A percentile compares a stretch with the other conserved stretches of the same genome.
These are phyloP conservation scores for Aspergillus piperis DNA, from an alignment of 2,329 filamentous ascomycete genomes.

Conservation along the genomic window DNA sequence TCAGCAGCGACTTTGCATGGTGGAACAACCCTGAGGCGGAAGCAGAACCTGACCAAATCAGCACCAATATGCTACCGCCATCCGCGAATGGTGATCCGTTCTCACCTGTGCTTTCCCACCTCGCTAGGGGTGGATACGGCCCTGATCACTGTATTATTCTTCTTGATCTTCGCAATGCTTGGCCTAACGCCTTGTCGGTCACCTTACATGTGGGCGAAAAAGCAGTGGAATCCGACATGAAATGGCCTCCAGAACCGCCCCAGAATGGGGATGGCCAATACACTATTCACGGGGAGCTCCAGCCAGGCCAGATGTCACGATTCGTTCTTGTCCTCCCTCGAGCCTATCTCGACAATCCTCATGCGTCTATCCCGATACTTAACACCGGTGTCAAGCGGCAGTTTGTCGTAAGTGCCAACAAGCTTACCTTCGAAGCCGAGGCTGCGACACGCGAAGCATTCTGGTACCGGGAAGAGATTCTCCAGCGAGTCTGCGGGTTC, in stretches of 20 bases:
- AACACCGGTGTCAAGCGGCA: conserved; percentile 84
- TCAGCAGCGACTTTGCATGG: conserved; percentile 71
- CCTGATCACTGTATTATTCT: conserved; percentile 74
- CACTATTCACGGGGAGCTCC: conserved; percentile 49
- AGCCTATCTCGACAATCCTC: conserved; percentile 73
- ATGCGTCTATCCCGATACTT: conserved; percentile 75
- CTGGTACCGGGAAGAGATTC: conserved; percentile 83
- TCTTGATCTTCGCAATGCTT: conserved; percentile 84
- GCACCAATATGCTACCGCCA: conserved; percentile 16
- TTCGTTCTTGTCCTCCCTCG: conserved; percentile 75
- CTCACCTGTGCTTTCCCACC: conserved; percentile 47
- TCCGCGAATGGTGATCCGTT: conserved; percentile 44
- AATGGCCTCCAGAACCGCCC: neutral
- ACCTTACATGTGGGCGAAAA: conserved; percentile 54
- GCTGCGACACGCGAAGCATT: conserved; percentile 78
- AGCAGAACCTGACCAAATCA: conserved; percentile 7
- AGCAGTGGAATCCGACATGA: conserved; percentile 11
- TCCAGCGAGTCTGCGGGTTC: conserved; percentile 68
- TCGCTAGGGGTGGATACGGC: conserved; percentile 44
- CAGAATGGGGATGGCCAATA: conserved; percentile 28
- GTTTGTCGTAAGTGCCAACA: conserved; percentile 82
- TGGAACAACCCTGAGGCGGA: conserved; percentile 35
- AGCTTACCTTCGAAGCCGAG: conserved; percentile 77
- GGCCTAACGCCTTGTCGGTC: conserved; percentile 76
- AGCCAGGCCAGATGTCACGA: conserved; percentile 66